Evolutionary conservation across 177 flowering plant species (phyloP).

Genomic region (Vitis hybrid): DNA sequence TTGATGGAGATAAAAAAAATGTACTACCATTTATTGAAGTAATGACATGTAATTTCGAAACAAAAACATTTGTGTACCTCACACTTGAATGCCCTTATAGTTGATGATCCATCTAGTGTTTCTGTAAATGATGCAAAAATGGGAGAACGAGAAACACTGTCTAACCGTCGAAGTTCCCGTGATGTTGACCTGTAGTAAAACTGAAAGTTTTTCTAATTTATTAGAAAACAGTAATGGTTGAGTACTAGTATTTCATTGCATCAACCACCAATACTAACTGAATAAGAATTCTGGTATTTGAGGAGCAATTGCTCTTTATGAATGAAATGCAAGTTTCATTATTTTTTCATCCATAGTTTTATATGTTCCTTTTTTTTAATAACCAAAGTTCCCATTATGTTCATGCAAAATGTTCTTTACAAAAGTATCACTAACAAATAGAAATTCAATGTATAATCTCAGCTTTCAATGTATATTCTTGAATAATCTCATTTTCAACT

Average conservation of each 20-base stretch:
- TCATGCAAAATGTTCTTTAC: too few relatives aligned
- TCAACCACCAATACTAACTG: not conserved
- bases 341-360: too few relatives aligned
- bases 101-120: slow-evolving; percentile 85
- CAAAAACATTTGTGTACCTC: slow-evolving; percentile 46
- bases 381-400: too few relatives aligned
- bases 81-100: slow-evolving; percentile 79
- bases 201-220: slow-evolving; percentile 40
- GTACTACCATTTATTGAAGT: not conserved
- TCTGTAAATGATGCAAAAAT: slow-evolving; percentile 92
- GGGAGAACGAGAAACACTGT: slow-evolving; percentile 94
- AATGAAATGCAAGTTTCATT: not conserved
- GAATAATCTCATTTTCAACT: too few relatives aligned
- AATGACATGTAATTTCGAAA: slow-evolving; percentile 2
- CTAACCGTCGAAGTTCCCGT: slow-evolving; percentile 88
- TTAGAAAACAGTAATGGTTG: not conserved
- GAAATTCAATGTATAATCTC: too few relatives aligned
- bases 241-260: not conserved
- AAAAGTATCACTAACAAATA: too few relatives aligned
- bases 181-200: slow-evolving; percentile 92
- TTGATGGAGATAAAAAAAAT: not conserved
- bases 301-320: too few relatives aligned
- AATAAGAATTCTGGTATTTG: not conserved
- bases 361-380: too few relatives aligned
- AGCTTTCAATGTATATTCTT: too few relatives aligned